Conservation (phyloP, 345 rosid genomes). For the Murraya koenigii region DNA sequence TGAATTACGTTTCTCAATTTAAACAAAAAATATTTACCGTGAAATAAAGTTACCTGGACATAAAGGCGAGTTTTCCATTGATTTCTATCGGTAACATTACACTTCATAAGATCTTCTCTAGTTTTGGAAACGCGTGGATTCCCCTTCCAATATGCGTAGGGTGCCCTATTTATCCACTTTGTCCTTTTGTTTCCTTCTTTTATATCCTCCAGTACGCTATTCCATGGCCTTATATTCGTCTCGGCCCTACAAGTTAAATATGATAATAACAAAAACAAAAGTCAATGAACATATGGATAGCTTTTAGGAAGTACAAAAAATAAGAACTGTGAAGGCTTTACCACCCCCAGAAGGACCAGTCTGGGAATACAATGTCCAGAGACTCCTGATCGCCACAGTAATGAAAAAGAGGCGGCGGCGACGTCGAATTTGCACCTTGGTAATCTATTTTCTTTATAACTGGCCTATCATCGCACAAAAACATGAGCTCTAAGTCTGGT, state of each 20-base stretch:
- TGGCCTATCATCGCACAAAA: constrained; percentile 45
- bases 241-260: constrained; percentile 43
- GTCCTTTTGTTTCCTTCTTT: constrained; percentile 35
- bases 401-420: constrained; percentile 62
- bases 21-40: no score
- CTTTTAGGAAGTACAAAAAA: no score
- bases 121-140: constrained; percentile 31
- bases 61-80: constrained; percentile 42
- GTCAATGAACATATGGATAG: not conserved
- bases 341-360: constrained; percentile 90
- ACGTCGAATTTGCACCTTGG: constrained; percentile 18
- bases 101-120: constrained; percentile 43
- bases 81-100: constrained; percentile 35
- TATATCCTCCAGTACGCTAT: constrained; percentile 29
- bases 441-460: constrained; percentile 31
- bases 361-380: constrained; percentile 56
- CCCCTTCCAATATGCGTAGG: constrained; percentile 73
- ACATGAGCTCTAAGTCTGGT: constrained; percentile 65
- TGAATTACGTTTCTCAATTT: no score
- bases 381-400: constrained; percentile 47
- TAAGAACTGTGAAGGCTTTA: constrained; percentile 16
- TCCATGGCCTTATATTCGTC: constrained; percentile 65
- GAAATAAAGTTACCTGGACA: constrained; percentile 28
- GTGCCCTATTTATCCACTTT: constrained; percentile 55
- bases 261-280: not conserved